Evolutionary conservation across 108 stramenopile genomes (phyloP).

Genomic region (Skeletonema marinoi): DNA sequence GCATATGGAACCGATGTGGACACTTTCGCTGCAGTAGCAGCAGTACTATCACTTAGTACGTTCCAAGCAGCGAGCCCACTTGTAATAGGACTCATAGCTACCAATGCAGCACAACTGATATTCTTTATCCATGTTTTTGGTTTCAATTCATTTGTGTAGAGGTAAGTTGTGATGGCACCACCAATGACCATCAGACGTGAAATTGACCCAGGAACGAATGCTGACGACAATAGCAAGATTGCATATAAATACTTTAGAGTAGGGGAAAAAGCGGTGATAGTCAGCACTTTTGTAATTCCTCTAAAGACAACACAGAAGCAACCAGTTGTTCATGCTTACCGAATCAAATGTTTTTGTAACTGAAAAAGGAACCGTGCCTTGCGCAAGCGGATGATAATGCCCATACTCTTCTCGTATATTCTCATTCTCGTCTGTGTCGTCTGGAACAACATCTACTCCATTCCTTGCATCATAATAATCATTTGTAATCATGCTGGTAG

Average conservation of each 20-base stretch:
- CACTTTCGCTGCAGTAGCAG: neutral
- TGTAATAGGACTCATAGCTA: slow-evolving; percentile 65
- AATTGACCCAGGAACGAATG: slow-evolving; percentile 61
- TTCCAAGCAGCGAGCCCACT: slow-evolving; percentile 52
- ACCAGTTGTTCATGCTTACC: neutral
- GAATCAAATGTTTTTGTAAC: slow-evolving; percentile 37
- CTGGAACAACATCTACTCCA: slow-evolving; percentile 50
- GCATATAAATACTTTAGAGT: slow-evolving; percentile 60
- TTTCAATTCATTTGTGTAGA: slow-evolving; percentile 77
- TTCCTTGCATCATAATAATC: slow-evolving; percentile 77
- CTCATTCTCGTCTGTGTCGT: neutral
- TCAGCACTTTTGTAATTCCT: neutral
- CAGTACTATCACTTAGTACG: slow-evolving; percentile 13
- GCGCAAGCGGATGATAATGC: slow-evolving; percentile 43
- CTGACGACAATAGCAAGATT: slow-evolving; percentile 43
- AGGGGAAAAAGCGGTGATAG: neutral
- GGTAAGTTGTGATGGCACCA: slow-evolving; percentile 66
- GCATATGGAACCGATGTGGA: slow-evolving; percentile 3
- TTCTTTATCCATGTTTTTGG: slow-evolving; percentile 80
- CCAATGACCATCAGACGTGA: slow-evolving; percentile 60
- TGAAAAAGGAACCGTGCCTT: slow-evolving; percentile 30
- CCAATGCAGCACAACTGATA: slow-evolving; percentile 65
- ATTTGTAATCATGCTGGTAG: slow-evolving; percentile 79
- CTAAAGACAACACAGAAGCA: neutral
- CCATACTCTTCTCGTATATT: neutral